phyloP scores from a whole-genome alignment of 371 early-diverging fungal genomes.

The Globomyces sp. region DNA sequence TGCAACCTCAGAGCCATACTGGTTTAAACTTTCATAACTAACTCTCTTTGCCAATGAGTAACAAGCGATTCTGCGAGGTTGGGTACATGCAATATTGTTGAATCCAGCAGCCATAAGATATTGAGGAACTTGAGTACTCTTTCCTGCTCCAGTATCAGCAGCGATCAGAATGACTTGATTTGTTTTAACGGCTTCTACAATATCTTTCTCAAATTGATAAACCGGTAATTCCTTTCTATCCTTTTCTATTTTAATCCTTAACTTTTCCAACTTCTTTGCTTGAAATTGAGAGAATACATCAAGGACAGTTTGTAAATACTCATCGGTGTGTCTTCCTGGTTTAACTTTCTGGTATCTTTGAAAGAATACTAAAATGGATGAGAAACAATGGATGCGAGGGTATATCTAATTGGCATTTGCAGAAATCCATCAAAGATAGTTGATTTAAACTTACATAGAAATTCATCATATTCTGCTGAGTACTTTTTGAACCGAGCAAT shows the following conservation, averaged over 20 bases:
- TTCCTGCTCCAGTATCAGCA: slow-evolving; percentile 62
- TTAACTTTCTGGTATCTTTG: slow-evolving; percentile 20
- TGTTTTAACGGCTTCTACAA: slow-evolving; percentile 33
- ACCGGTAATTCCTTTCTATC: slow-evolving; percentile 58
- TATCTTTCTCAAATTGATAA: slow-evolving; percentile 36
- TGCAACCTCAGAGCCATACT: slow-evolving; percentile 67
- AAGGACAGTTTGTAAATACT: slow-evolving; percentile 41
- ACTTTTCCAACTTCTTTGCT: slow-evolving; percentile 41
- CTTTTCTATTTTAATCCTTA: slow-evolving; percentile 55
- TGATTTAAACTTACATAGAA: slow-evolving; percentile 24
- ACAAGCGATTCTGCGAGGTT: slow-evolving; percentile 91
- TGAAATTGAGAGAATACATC: slow-evolving; percentile 59
- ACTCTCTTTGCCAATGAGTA: slow-evolving; percentile 83
- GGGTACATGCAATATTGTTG: slow-evolving; percentile 83
- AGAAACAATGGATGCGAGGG: neutral
- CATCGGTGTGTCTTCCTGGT: slow-evolving; percentile 13
- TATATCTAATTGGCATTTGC: slow-evolving; percentile 10
- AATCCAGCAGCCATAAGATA: slow-evolving; percentile 77
- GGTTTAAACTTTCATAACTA: slow-evolving; percentile 62
- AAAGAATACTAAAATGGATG: slow-evolving; percentile 23
- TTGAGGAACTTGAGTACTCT: slow-evolving; percentile 77
- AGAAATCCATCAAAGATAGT: neutral
- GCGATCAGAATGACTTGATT: slow-evolving; percentile 51
- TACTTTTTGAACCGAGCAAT: slow-evolving; percentile 32
- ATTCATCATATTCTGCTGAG: slow-evolving; percentile 34